A percentile compares a stretch with the other conserved stretches of the same genome.
These are phyloP conservation scores for Leucocoprinus birnbaumii DNA, from an alignment of 768 basidiomycete species.

Conservation along the genomic window DNA sequence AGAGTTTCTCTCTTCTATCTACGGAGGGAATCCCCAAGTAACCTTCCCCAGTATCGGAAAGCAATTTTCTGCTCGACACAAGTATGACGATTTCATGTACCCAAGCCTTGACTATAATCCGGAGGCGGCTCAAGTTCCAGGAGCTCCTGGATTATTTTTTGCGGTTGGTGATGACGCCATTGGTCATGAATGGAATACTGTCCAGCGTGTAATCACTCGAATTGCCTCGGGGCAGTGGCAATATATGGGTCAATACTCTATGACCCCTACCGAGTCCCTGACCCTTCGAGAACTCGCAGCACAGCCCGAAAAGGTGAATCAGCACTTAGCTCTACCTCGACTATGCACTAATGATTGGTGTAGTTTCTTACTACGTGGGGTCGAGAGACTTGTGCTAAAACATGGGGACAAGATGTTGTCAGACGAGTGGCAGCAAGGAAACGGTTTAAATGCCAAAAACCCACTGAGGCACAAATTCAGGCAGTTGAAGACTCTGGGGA, in stretches of 20 bases:
- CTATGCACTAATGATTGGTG: conserved; percentile 21
- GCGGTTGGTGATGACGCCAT: background rate
- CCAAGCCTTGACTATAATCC: conserved; percentile 22
- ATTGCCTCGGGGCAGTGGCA: conserved; percentile 27
- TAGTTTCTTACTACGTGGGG: conserved; percentile 19
- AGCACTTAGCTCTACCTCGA: too few species aligned
- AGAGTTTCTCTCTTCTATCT: conserved; percentile 19
- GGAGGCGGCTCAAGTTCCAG: conserved; percentile 25
- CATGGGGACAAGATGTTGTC: conserved; percentile 14
- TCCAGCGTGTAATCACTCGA: conserved; percentile 27
- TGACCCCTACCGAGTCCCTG: conserved; percentile 32
- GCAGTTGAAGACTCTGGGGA: conserved; percentile 1
- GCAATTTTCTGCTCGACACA: conserved; percentile 19
- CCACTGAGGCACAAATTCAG: conserved; percentile 12
- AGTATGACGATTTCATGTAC: conserved; percentile 27
- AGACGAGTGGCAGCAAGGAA: conserved; percentile 13
- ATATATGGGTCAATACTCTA: conserved; percentile 31
- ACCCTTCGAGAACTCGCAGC: conserved; percentile 15
- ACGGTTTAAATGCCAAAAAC: conserved; percentile 6
- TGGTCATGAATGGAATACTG: background rate
- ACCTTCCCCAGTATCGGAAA: conserved; percentile 17
- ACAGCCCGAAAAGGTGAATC: too few species aligned
- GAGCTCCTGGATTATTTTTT: conserved; percentile 27
- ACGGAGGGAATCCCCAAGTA: conserved; percentile 21
- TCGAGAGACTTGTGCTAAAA: conserved; percentile 8